Percentiles rank a stretch among this genome's conserved stretches.
Conservation (phyloP, 495 filamentous ascomycete genomes). For the Hypoxylon crocopeplum region DNA sequence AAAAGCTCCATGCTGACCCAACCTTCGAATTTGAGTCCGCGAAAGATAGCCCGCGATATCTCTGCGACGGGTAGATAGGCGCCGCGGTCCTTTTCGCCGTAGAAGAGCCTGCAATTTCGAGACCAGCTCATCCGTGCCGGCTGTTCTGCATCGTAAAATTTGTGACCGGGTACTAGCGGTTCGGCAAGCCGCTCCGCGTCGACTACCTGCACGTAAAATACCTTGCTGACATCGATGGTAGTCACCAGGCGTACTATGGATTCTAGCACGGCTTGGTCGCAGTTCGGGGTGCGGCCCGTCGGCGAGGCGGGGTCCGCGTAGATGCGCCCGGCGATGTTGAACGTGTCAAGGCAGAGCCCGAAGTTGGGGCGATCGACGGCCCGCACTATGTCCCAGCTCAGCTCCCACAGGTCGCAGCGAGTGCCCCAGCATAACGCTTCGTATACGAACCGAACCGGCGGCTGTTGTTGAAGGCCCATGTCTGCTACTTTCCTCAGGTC, state of each 20-base stretch:
- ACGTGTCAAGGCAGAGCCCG: slow-evolving; percentile 80
- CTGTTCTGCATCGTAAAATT: slow-evolving; percentile 68
- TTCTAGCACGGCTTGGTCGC: slow-evolving; percentile 61
- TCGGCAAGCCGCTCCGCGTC: slow-evolving; percentile 70
- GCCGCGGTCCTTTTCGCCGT: slow-evolving; percentile 72
- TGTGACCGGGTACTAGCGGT: slow-evolving; percentile 68
- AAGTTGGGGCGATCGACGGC: slow-evolving; percentile 74
- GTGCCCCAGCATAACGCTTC: slow-evolving; percentile 81
- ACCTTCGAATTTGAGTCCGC: slow-evolving; percentile 70
- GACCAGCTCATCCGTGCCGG: slow-evolving; percentile 81
- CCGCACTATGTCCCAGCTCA: slow-evolving; percentile 71
- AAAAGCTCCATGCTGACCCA: slow-evolving; percentile 87
- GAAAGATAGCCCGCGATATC: slow-evolving; percentile 66
- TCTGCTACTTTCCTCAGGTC: slow-evolving; percentile 74
- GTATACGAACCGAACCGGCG: slow-evolving; percentile 74
- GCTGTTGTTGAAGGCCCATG: slow-evolving; percentile 59
- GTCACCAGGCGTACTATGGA: slow-evolving; percentile 64
- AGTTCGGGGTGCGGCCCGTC: slow-evolving; percentile 62
- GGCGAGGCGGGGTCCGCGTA: slow-evolving; percentile 71
- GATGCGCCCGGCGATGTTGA: slow-evolving; percentile 77
- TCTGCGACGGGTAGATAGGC: slow-evolving; percentile 76
- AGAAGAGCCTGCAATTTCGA: slow-evolving; percentile 77
- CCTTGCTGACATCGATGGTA: slow-evolving; percentile 67
- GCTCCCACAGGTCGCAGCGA: slow-evolving; percentile 74
- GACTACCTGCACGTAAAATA: slow-evolving; percentile 82